phyloP scores from a whole-genome alignment of 371 early-diverging fungal genomes.

The Syncephalastrum monosporum region DNA sequence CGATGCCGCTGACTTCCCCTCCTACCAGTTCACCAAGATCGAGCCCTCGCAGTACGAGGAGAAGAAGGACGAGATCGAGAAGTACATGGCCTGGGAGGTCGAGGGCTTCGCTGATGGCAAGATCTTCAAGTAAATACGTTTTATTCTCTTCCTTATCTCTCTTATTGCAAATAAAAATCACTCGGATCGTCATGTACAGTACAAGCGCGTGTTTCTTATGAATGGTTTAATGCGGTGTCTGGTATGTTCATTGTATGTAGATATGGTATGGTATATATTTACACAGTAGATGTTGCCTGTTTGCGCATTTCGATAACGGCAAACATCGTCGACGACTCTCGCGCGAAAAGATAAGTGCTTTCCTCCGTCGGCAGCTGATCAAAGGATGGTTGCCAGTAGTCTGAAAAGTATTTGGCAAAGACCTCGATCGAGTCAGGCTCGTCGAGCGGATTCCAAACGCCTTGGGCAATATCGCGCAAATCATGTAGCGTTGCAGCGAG shows the following conservation, averaged over 20 bases:
- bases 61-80: slow-evolving; percentile 50
- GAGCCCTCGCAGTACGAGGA: slow-evolving; percentile 65
- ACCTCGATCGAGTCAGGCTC: slow-evolving; percentile 5
- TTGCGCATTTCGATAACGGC: slow-evolving; percentile 18
- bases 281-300: neutral
- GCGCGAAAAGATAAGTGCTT: slow-evolving; percentile 13
- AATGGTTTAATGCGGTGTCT: too few relatives aligned
- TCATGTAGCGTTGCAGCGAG: slow-evolving; percentile 9
- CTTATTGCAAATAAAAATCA: too few relatives aligned
- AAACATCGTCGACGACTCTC: slow-evolving; percentile 25
- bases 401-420: slow-evolving; percentile 16
- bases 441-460: slow-evolving; percentile 13
- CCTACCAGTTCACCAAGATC: slow-evolving; percentile 81
- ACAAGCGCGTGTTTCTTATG: too few relatives aligned
- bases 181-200: too few relatives aligned
- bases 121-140: slow-evolving; percentile 29
- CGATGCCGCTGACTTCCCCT: slow-evolving; percentile 89
- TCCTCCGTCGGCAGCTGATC: slow-evolving; percentile 13
- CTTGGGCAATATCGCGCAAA: slow-evolving; percentile 13
- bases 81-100: slow-evolving; percentile 52
- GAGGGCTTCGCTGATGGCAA: slow-evolving; percentile 50
- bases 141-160: too few relatives aligned
- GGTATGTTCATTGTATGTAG: too few relatives aligned
- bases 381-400: slow-evolving; percentile 16
- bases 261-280: too few relatives aligned